A percentile compares a stretch with the other conserved stretches of the same genome.
Conservation (phyloP, 139 green algal genomes). For the Penium margaritaceum region DNA sequence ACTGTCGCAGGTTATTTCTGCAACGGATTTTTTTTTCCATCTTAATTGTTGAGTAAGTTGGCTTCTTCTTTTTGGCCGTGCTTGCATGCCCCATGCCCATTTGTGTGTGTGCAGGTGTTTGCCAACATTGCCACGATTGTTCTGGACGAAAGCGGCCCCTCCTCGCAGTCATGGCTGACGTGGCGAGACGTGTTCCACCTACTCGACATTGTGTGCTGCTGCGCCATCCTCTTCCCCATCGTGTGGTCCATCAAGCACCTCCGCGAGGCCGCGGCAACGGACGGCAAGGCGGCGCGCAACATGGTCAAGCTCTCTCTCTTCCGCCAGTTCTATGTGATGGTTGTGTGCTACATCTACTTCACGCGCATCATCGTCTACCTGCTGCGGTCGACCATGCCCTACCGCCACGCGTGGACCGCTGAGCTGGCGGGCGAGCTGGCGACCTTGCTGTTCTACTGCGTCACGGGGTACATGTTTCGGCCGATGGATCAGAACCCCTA, state of each 20-base stretch:
- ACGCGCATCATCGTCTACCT: slow-evolving; percentile 96
- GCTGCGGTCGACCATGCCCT: slow-evolving; percentile 66
- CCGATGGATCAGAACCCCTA: slow-evolving; percentile 71
- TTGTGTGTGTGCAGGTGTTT: slow-evolving; percentile 66
- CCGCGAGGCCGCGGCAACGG: slow-evolving; percentile 56
- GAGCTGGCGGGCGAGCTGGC: slow-evolving; percentile 66
- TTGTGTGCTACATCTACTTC: slow-evolving; percentile 91
- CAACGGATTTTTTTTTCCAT: no score
- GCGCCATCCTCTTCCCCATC: slow-evolving; percentile 94
- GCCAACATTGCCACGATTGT: slow-evolving; percentile 87
- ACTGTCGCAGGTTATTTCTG: no score
- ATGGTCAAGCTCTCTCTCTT: slow-evolving; percentile 86
- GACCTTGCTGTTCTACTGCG: slow-evolving; percentile 81
- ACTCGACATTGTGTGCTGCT: slow-evolving; percentile 96
- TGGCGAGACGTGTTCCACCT: slow-evolving; percentile 92
- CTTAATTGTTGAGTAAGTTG: no score
- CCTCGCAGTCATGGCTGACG: slow-evolving; percentile 73
- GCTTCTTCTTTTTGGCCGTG: no score
- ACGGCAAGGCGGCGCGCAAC: slow-evolving; percentile 63
- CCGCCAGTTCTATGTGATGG: slow-evolving; percentile 88
- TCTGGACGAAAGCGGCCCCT: slow-evolving; percentile 75
- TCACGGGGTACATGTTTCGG: slow-evolving; percentile 71
- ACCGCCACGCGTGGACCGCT: slow-evolving; percentile 69
- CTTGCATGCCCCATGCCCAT: no score
- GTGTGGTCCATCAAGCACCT: slow-evolving; percentile 95